Evolutionary conservation across 805 yeast genomes (phyloP).

Genomic region (Blastobotrys mokoenaii): DNA sequence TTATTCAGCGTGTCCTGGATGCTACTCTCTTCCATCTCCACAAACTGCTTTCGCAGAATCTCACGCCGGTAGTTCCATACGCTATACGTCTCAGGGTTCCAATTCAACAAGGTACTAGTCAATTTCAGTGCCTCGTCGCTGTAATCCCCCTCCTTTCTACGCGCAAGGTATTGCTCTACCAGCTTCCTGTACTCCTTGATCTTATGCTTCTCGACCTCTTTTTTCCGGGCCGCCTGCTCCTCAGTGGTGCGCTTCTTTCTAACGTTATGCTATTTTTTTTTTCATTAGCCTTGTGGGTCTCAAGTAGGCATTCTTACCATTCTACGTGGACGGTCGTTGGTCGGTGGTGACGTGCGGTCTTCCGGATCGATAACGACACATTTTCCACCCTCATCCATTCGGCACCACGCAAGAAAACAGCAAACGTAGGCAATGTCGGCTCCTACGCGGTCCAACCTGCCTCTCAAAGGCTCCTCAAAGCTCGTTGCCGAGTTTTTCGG

Average conservation of each 20-base stretch:
- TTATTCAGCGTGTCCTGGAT: constrained; percentile 32
- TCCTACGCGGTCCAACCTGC: constrained; percentile 41
- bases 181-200: constrained; percentile 47
- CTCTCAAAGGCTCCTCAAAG: constrained; percentile 71
- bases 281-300: background rate
- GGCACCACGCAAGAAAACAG: too few species aligned
- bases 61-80: constrained; percentile 87
- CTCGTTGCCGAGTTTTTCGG: constrained; percentile 75
- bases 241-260: constrained; percentile 49
- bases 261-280: constrained; percentile 52
- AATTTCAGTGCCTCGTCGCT: constrained; percentile 36
- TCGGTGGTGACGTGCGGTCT: background rate
- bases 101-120: constrained; percentile 49
- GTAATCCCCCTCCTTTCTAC: constrained; percentile 27
- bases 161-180: constrained; percentile 34
- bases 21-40: constrained; percentile 14
- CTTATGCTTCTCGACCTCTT: constrained; percentile 50
- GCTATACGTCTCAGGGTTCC: constrained; percentile 83
- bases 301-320: background rate
- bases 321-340: background rate
- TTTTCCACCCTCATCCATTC: background rate
- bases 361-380: background rate
- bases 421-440: constrained; percentile 2
- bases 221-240: constrained; percentile 46
- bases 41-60: constrained; percentile 36